A percentile compares a stretch with the other conserved stretches of the same genome.
These are phyloP conservation scores for Polyplosphaeria fusca DNA, from an alignment of 495 filamentous ascomycete genomes.

Conservation along the genomic window DNA sequence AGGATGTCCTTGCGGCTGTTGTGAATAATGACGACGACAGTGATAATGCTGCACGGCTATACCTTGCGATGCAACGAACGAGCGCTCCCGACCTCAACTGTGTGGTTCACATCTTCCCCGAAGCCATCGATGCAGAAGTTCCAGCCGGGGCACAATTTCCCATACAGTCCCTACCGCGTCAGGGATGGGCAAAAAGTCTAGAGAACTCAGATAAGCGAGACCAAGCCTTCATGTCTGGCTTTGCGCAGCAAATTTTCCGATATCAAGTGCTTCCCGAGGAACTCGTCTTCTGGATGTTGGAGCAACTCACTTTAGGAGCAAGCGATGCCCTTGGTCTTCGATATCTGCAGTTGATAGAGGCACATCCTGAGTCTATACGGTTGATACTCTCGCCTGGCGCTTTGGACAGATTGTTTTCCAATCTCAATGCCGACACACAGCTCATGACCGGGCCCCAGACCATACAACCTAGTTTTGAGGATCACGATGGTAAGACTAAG, in stretches of 20 bases:
- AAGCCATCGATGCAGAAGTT: background rate
- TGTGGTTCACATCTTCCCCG: constrained; percentile 66
- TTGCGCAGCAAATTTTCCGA: constrained; percentile 57
- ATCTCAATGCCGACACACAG: background rate
- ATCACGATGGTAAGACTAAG: background rate
- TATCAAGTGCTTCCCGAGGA: constrained; percentile 61
- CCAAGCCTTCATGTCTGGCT: constrained; percentile 66
- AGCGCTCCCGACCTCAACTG: constrained; percentile 61
- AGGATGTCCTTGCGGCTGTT: constrained; percentile 39
- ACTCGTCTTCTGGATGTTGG: constrained; percentile 69
- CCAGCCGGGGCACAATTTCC: constrained; percentile 13
- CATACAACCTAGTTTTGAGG: background rate
- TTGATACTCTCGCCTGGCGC: background rate
- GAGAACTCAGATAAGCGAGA: constrained; percentile 52
- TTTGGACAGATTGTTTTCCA: background rate
- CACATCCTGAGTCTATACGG: no score
- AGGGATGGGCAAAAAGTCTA: constrained; percentile 37
- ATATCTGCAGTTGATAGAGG: no score
- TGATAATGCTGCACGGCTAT: constrained; percentile 49
- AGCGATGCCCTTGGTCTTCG: no score
- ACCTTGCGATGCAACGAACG: constrained; percentile 70
- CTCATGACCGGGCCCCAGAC: background rate
- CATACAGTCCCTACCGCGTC: constrained; percentile 4
- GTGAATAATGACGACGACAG: constrained; percentile 55
- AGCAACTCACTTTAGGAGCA: no score